Conservation (phyloP, 768 basidiomycete genomes). For the Tulasnella sp. region DNA sequence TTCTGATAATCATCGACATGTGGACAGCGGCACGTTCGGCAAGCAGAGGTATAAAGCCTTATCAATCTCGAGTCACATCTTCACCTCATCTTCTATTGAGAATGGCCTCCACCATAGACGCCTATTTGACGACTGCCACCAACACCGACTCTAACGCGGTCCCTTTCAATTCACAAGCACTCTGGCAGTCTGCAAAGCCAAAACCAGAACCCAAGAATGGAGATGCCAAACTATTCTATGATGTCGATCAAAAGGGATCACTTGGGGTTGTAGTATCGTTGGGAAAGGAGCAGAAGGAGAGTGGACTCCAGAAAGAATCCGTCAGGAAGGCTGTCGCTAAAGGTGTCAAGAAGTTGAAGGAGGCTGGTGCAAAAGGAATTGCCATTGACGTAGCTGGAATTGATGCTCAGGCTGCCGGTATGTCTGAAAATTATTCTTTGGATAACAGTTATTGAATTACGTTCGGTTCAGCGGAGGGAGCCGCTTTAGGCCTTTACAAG, state of each 20-base stretch:
- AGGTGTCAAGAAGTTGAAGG: slow-evolving; percentile 54
- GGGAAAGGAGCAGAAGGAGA: slow-evolving; percentile 36
- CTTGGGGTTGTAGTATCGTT: slow-evolving; percentile 36
- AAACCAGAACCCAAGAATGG: slow-evolving; percentile 20
- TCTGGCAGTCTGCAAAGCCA: slow-evolving; percentile 28
- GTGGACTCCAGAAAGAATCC: slow-evolving; percentile 44
- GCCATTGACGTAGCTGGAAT: slow-evolving; percentile 45
- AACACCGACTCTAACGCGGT: slow-evolving; percentile 25
- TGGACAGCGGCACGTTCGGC: too few species aligned
- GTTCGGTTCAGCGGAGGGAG: slow-evolving; percentile 48
- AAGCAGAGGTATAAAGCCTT: too few species aligned
- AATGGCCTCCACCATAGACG: slow-evolving; percentile 20
- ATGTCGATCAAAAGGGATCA: slow-evolving; percentile 14
- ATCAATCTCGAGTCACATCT: too few species aligned
- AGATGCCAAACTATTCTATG: slow-evolving; percentile 23
- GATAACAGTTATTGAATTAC: slow-evolving; percentile 6
- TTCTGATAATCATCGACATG: too few species aligned
- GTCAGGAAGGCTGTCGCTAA: slow-evolving; percentile 59
- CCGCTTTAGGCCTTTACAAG: slow-evolving; percentile 59
- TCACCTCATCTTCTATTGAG: too few species aligned
- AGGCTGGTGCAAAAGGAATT: slow-evolving; percentile 40
- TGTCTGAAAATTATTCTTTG: slow-evolving; percentile 20
- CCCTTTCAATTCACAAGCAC: slow-evolving; percentile 32
- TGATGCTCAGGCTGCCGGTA: slow-evolving; percentile 67
- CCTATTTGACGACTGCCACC: slow-evolving; percentile 42